Percentiles rank a stretch among this genome's conserved stretches.
Conservation (phyloP, 768 basidiomycete genomes). For the Boletus subcaerulescens region DNA sequence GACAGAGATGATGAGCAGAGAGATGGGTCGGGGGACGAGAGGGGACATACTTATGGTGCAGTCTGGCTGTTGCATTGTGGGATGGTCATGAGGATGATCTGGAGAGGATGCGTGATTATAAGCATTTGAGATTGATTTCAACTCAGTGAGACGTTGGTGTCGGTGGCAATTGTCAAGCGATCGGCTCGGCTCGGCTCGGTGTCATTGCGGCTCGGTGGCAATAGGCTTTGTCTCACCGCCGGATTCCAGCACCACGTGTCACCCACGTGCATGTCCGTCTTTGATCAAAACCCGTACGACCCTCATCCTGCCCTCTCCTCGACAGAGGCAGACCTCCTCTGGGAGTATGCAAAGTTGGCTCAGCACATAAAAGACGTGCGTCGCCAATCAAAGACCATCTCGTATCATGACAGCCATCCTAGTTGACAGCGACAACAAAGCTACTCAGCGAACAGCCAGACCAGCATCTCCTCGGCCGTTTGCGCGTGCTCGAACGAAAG, state of each 20-base stretch:
- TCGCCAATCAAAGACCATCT: no score
- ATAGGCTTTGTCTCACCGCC: not conserved
- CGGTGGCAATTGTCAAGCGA: constrained; percentile 2
- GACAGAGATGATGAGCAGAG: not conserved
- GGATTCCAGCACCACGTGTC: not conserved
- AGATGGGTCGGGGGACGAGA: not conserved
- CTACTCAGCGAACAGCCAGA: constrained; percentile 74
- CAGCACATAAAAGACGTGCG: constrained; percentile 73
- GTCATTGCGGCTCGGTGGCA: not conserved
- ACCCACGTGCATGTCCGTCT: constrained; percentile 15
- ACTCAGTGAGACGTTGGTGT: not conserved
- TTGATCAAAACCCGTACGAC: constrained; percentile 68
- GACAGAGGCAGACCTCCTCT: constrained; percentile 77
- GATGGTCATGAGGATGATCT: no score
- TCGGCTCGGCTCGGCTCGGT: not conserved
- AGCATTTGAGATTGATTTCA: not conserved
- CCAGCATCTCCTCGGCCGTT: constrained; percentile 65
- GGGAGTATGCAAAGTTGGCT: constrained; percentile 90
- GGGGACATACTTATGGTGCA: constrained; percentile 65
- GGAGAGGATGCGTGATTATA: not conserved
- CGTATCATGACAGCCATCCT: not conserved
- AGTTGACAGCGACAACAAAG: constrained; percentile 71
- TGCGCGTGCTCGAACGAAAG: constrained; percentile 85
- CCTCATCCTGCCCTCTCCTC: constrained; percentile 62
- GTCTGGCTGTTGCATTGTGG: constrained; percentile 38